These are phyloP conservation scores for Coemansia biformis DNA, from an alignment of 192 early-diverging fungal species.

Conservation along the genomic window DNA sequence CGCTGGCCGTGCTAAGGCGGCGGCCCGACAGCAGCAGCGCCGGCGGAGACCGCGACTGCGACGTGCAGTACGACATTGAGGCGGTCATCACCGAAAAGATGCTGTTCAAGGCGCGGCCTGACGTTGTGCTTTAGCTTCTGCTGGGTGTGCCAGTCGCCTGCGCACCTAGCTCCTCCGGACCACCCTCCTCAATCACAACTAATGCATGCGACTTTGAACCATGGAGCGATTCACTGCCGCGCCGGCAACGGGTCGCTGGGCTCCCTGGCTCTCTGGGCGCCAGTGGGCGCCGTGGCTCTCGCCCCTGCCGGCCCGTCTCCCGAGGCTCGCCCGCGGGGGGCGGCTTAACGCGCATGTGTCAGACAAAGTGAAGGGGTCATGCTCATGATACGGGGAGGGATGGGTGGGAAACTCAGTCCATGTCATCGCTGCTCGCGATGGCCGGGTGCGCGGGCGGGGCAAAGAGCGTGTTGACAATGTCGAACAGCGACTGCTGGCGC, in stretches of 20 bases:
- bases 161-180: too few relatives aligned
- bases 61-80: slow-evolving; percentile 18
- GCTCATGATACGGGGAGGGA: too few relatives aligned
- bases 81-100: slow-evolving; percentile 46
- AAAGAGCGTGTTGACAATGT: slow-evolving; percentile 45
- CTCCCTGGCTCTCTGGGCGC: too few relatives aligned
- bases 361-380: too few relatives aligned
- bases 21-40: not conserved
- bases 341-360: too few relatives aligned
- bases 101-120: slow-evolving; percentile 42
- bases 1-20: slow-evolving; percentile 36
- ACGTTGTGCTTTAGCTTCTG: slow-evolving; percentile 23
- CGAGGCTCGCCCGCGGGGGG: too few relatives aligned
- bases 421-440: slow-evolving; percentile 21
- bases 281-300: too few relatives aligned
- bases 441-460: slow-evolving; percentile 28
- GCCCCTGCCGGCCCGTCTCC: too few relatives aligned
- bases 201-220: not conserved
- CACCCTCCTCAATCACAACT: too few relatives aligned
- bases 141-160: not conserved
- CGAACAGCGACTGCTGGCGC: slow-evolving; percentile 46
- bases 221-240: too few relatives aligned
- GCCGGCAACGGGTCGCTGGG: too few relatives aligned
- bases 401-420: slow-evolving; percentile 18
- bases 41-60: not conserved